Evolutionary conservation across 345 rosid species (phyloP), one percentile per base, ranked within the genome.

Genomic region (Orychophragmus violaceus): DNA sequence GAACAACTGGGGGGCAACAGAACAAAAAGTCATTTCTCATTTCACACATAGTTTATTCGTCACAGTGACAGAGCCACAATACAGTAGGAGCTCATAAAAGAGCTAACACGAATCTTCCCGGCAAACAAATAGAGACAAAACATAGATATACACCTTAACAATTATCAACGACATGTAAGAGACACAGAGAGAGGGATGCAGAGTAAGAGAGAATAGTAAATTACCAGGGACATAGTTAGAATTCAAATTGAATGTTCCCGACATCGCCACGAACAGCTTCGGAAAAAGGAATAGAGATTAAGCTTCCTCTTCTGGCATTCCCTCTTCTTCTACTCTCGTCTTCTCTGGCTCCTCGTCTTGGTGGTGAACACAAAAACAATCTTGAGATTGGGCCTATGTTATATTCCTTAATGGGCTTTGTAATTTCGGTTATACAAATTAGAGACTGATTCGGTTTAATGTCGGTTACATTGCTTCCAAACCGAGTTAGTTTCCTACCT

Each of bases 201-300:
- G 8, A 46, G 29, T 12, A 5, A 10, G 2, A 59, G 5, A 5
- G 18, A 13, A 3, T 33, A 17, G 39, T 13, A 3, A 55, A 33
- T 23, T 59, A 73, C 77, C 77, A 42, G 72, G 32, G 16, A 66
- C 39, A 56, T 24, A 66, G 9, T 32, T 46, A 22, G 57, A 66
- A 14, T 2, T 66, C 51, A 66, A 65, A 64, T 18, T 14, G 46
- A 65, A 65, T 58, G 37, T 50, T 39, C 55, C 46, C 5, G 66
- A 58, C 76, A 59, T 72, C 66, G 76, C 66, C 66, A 72, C 12
- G 55, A 65, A 59, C 54, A 58, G 49, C 28, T 39, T 65, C 14
- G 46, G 23, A 50, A 29, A 27, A 11, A 29, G 54, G 27, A 37
- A 24, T 2, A 24, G 27, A 39, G 23, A 46, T 21, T 58, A 28